Evolutionary conservation across 2,329 filamentous ascomycete genomes (phyloP).

Genomic region (Monilinia polystroma): DNA sequence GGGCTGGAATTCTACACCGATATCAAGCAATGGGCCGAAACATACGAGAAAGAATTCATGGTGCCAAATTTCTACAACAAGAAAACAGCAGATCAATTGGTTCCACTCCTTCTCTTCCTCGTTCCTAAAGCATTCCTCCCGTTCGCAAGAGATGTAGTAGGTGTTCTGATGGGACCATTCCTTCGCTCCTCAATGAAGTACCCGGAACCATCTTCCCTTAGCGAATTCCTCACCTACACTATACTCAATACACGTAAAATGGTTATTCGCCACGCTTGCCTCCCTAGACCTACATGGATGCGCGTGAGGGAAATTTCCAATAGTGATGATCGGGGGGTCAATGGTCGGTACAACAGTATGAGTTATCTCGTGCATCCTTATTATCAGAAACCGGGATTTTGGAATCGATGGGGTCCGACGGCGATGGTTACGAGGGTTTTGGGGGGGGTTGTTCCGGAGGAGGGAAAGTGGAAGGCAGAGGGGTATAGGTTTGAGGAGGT

Average conservation of each 20-base stretch:
- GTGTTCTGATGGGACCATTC: conserved; percentile 62
- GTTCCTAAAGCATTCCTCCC: conserved; percentile 50
- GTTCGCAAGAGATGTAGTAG: conserved; percentile 51
- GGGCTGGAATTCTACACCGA: conserved; percentile 54
- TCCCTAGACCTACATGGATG: conserved; percentile 52
- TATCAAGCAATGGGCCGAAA: conserved; percentile 48
- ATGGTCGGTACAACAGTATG: conserved; percentile 51
- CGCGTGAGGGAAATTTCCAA: conserved; percentile 45
- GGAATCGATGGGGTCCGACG: conserved; percentile 61
- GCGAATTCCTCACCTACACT: conserved; percentile 46
- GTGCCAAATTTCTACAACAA: conserved; percentile 51
- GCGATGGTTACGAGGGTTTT: conserved; percentile 49
- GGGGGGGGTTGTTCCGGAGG: conserved; percentile 50
- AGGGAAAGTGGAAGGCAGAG: conserved; percentile 47
- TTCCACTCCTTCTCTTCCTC: conserved; percentile 58
- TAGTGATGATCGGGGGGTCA: conserved; percentile 48
- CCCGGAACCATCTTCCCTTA: conserved; percentile 45
- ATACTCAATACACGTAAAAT: conserved; percentile 55
- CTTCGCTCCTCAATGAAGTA: conserved; percentile 63
- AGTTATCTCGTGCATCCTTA: conserved; percentile 63
- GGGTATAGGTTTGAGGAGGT: conserved; percentile 50
- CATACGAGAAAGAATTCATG: conserved; percentile 62
- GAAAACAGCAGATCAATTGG: conserved; percentile 57
- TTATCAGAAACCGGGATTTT: conserved; percentile 59
- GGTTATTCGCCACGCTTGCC: conserved; percentile 55